Evolutionary conservation across 1,284 basidiomycete genomes (phyloP).

Genomic region (Erythrobasidium hasegawianum): DNA sequence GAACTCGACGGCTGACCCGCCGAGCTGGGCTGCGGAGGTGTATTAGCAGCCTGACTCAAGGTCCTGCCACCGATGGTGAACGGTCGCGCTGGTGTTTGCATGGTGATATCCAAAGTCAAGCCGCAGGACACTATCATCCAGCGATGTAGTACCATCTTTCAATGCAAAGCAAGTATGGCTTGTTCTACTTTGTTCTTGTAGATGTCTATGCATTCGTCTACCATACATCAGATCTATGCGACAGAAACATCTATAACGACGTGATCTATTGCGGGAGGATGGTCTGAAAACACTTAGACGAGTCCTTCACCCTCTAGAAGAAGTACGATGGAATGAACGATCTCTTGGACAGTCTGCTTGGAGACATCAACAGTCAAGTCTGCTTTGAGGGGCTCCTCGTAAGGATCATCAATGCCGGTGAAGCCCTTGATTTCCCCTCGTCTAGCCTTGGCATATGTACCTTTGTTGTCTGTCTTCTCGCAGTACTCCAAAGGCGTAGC

Average conservation of each 20-base stretch:
- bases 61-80: conserved; percentile 28
- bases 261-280: no score
- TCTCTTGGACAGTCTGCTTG: conserved; percentile 62
- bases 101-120: no score
- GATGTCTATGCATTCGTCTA: no score
- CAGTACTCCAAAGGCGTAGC: conserved; percentile 85
- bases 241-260: no score
- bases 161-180: no score
- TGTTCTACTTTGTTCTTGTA: no score
- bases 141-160: no score
- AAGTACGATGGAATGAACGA: conserved; percentile 54
- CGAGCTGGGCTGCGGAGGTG: conserved; percentile 3
- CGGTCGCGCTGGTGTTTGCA: conserved; percentile 30
- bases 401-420: conserved; percentile 78
- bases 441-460: conserved; percentile 77
- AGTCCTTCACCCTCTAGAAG: conserved; percentile 57
- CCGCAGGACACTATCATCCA: no score
- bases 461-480: conserved; percentile 82
- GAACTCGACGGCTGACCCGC: conserved; percentile 6
- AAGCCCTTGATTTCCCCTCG: conserved; percentile 81
- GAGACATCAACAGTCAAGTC: conserved; percentile 80
- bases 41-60: conserved; percentile 5
- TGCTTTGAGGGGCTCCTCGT: conserved; percentile 75
- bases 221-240: no score
- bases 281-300: conserved; percentile 46